These are phyloP conservation scores for Phialophora tarda DNA, from an alignment of 2,329 filamentous ascomycete genomes.

Conservation along the genomic window DNA sequence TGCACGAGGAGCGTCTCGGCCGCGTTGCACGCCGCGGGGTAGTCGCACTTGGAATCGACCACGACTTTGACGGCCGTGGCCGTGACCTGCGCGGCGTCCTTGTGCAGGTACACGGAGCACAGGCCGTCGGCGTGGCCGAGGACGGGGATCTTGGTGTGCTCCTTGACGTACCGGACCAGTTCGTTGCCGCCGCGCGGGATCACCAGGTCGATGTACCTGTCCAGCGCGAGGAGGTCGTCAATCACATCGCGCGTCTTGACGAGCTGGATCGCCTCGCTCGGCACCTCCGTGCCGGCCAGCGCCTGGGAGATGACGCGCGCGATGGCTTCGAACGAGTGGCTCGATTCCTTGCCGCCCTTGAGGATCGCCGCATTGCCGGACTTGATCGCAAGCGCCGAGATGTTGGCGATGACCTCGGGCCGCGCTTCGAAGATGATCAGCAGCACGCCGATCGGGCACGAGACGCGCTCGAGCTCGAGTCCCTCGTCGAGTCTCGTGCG, in stretches of 20 bases:
- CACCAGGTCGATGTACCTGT: constrained; percentile 89
- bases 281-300: constrained; percentile 73
- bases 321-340: constrained; percentile 91
- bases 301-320: constrained; percentile 81
- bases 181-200: constrained; percentile 92
- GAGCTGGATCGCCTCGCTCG: constrained; percentile 86
- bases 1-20: constrained; percentile 92
- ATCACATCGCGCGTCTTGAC: constrained; percentile 93
- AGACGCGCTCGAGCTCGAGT: constrained; percentile 82
- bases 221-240: constrained; percentile 81
- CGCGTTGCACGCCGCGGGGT: constrained; percentile 93
- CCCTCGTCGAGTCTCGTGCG: constrained; percentile 86
- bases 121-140: constrained; percentile 95
- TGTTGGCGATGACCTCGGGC: constrained; percentile 97
- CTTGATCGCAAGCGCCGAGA: constrained; percentile 92
- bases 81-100: constrained; percentile 69
- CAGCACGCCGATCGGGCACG: constrained; percentile 94
- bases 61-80: constrained; percentile 76
- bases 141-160: constrained; percentile 89
- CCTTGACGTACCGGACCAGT: constrained; percentile 86
- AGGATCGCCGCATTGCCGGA: constrained; percentile 96
- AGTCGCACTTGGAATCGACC: constrained; percentile 90
- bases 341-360: constrained; percentile 96
- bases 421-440: constrained; percentile 98
- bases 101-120: constrained; percentile 83